Conservation (phyloP, 169 alveolate genomes). For the Sarcocystis neurona region DNA sequence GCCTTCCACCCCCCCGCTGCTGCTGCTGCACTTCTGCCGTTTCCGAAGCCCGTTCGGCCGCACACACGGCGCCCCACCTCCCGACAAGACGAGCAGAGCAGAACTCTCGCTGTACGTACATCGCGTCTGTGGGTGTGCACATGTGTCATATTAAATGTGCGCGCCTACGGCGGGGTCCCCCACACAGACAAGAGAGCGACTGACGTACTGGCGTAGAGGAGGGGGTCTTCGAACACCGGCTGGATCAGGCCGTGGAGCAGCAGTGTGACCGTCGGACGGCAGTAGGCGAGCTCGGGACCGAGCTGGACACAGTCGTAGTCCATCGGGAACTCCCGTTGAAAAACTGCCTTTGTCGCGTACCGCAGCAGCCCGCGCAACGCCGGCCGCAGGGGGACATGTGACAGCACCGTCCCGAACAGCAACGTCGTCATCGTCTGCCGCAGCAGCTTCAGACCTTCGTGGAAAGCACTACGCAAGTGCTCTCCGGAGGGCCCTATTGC, state of each 20-base stretch:
- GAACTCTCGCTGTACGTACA: too few species aligned
- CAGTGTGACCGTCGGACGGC: conserved; percentile 21
- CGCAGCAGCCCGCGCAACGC: conserved; percentile 13
- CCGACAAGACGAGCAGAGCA: too few species aligned
- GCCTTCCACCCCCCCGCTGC: too few species aligned
- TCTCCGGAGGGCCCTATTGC: background rate
- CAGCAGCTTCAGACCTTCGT: conserved; percentile 18
- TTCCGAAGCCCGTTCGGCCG: too few species aligned
- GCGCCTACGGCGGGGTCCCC: too few species aligned
- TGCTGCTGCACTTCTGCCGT: too few species aligned
- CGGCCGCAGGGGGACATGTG: background rate
- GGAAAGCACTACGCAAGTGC: conserved; percentile 8
- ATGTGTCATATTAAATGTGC: too few species aligned
- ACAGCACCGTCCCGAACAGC: background rate
- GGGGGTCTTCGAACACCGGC: conserved; percentile 19
- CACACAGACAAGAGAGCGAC: too few species aligned
- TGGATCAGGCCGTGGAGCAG: background rate
- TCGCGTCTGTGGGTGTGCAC: too few species aligned
- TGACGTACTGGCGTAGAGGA: background rate
- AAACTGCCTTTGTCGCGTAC: background rate
- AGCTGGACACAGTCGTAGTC: conserved; percentile 9
- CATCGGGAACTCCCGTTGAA: conserved; percentile 11
- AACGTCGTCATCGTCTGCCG: conserved; percentile 10
- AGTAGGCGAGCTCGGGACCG: conserved; percentile 41
- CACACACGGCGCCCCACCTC: too few species aligned